Evolutionary conservation across 352 stramenopile genomes (phyloP).

Genomic region (Pythium chondricola): DNA sequence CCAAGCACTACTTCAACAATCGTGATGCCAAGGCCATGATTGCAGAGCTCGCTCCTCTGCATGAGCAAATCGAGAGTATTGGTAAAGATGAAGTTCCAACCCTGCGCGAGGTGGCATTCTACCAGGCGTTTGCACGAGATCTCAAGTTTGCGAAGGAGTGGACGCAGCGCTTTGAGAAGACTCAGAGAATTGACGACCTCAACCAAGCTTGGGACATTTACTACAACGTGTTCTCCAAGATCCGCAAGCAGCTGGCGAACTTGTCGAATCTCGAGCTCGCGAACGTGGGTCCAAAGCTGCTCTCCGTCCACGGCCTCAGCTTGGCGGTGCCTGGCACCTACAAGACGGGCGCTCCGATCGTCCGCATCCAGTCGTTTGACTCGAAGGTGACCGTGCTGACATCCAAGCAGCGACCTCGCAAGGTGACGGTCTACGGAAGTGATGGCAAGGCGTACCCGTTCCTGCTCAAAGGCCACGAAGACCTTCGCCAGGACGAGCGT

Average conservation of each 20-base stretch:
- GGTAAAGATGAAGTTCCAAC: conserved; percentile 73
- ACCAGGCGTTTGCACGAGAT: conserved; percentile 91
- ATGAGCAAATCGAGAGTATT: conserved; percentile 86
- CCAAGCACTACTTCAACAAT: conserved; percentile 96
- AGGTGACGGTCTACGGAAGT: conserved; percentile 97
- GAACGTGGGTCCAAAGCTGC: conserved; percentile 95
- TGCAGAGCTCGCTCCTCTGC: conserved; percentile 92
- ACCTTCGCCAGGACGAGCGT: conserved; percentile 99
- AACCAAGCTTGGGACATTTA: conserved; percentile 98
- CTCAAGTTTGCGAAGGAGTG: conserved; percentile 83
- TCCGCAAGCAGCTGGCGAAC: conserved; percentile 90
- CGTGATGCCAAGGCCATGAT: conserved; percentile 97
- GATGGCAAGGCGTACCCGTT: conserved; percentile 99
- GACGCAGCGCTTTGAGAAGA: conserved; percentile 74
- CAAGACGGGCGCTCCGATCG: conserved; percentile 78
- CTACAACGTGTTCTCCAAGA: conserved; percentile 97
- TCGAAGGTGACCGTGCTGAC: conserved; percentile 95
- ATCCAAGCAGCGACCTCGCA: conserved; percentile 98
- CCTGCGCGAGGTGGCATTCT: conserved; percentile 77
- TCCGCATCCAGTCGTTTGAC: conserved; percentile 91
- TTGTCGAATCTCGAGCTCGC: conserved; percentile 96
- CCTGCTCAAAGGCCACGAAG: conserved; percentile 99
- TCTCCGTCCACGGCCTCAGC: conserved; percentile 91
- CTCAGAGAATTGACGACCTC: conserved; percentile 73
- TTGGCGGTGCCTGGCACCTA: conserved; percentile 95